Base-by-base conservation (phyloP, 805 yeast genomes). In the Scheffersomyces amazonensis region DNA sequence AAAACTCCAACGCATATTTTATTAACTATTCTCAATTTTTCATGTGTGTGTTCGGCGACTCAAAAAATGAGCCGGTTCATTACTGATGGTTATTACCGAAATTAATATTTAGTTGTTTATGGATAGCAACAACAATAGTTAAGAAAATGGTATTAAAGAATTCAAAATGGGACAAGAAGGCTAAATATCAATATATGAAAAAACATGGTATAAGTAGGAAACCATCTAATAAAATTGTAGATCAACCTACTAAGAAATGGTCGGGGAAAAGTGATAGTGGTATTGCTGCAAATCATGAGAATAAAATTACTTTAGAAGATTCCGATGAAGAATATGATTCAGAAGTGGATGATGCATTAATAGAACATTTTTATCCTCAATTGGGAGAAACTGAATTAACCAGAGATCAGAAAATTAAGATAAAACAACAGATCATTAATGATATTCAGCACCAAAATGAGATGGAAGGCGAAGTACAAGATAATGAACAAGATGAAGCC, bases 91-190 rank as follows among this genome's bases (percentile, higher is more conserved):
- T n/a, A n/a, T n/a, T n/a, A n/a, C n/a, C n/a, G n/a, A n/a, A n/a
- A n/a, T n/a, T n/a, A n/a, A n/a, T n/a, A n/a, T n/a, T n/a, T n/a
- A n/a, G n/a, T n/a, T n/a, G n/a, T n/a, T n/a, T n/a, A n/a, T n/a
- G n/a, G n/a, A n/a, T n/a, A n/a, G n/a, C n/a, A n/a, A n/a, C n/a
- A n/a, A n/a, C n/a, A n/a, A n/a, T n/a, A n/a, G n/a, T n/a, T n/a
- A n/a, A n/a, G 5, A 42, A 23, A 20, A 69, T 69, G 75, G 75
- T 69, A 34, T 49, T 69, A 36, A 64, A 68, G 49, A 65, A 69
- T 43, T 53, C 62, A 11, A 69, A 68, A 52, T 69, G 73, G 69
- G 74, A 69, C 48, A 61, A 60, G 41, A 66, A 64, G 52, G 72
- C 74, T 33, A 69, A 64, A 46, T 40, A 50, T 42, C 51, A 53